These are phyloP conservation scores for Talaromyces proteolyticus DNA, from an alignment of 495 filamentous ascomycete species.

Conservation along the genomic window DNA sequence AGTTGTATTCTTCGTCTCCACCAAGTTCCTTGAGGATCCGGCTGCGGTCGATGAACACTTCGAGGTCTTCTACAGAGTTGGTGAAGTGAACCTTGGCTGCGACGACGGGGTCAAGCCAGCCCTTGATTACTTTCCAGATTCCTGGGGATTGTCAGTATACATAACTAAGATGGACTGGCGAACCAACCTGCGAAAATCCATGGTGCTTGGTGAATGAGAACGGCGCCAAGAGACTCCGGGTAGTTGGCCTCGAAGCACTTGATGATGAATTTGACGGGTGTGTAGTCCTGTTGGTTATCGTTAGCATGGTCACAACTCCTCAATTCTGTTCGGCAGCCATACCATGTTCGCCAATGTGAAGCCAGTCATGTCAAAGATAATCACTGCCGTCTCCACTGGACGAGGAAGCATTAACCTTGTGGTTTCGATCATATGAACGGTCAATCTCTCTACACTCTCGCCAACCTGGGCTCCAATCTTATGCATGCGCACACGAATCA, in stretches of 20 bases:
- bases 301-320: not conserved
- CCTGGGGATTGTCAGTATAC: slow-evolving; percentile 32
- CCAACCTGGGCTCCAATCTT: slow-evolving; percentile 75
- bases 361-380: slow-evolving; percentile 92
- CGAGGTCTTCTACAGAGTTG: slow-evolving; percentile 71
- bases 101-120: slow-evolving; percentile 97
- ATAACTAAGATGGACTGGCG: not conserved
- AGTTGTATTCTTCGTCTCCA: slow-evolving; percentile 74
- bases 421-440: slow-evolving; percentile 91
- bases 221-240: slow-evolving; percentile 82
- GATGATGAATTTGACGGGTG: slow-evolving; percentile 97
- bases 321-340: slow-evolving; percentile 10
- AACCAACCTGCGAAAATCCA: slow-evolving; percentile 91
- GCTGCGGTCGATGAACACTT: slow-evolving; percentile 61
- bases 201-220: slow-evolving; percentile 94
- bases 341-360: slow-evolving; percentile 96
- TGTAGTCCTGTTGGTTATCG: slow-evolving; percentile 64
- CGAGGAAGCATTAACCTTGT: slow-evolving; percentile 73
- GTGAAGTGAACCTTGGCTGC: slow-evolving; percentile 94
- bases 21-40: slow-evolving; percentile 78
- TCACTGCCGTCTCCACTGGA: slow-evolving; percentile 85
- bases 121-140: slow-evolving; percentile 84
- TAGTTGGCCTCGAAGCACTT: slow-evolving; percentile 99
- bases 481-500: slow-evolving; percentile 79
- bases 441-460: slow-evolving; percentile 75